Evolutionary conservation across 352 stramenopile genomes (phyloP), one percentile per base, ranked within the genome.

Genomic region (Hyaloperonospora arabidopsidis): DNA sequence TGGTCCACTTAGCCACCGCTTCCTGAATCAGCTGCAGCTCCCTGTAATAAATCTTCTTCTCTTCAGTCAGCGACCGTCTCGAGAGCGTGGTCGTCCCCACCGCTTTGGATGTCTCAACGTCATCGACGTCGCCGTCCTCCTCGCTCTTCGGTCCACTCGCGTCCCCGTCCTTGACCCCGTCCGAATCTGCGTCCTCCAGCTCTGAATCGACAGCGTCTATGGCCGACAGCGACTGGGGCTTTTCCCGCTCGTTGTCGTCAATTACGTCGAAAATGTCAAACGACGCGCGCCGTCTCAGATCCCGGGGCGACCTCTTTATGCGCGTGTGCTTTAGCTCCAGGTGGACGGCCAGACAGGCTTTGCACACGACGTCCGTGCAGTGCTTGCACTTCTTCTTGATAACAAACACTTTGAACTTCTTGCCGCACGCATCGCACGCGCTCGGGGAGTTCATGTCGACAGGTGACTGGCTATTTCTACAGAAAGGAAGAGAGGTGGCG

Each of bases 331-430:
- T 76, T 17, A 72, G 51, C 36, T 65, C 57, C 36, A 84, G 48
- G 53, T 90, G 79, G 36, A 60, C 49, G 7, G 64, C 32, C 23
- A 75, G 61, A 58, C 79, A 90, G n/a, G 45, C 28, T 51, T 77
- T 79, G 54, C 79, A 90, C 45, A 87, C 61, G n/a, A 72, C 49
- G 40, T 67, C 58, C 55, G 70, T 73, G 62, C 79, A 88, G 65
- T 87, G 65, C 56, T 77, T 68, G 57, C 79, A 90, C 50, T 84
- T 85, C 54, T 74, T 81, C 57, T 78, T 79, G 55, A 74, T 73
- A 7, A 65, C 59, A 53, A 90, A 87, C 29, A 90, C 73, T 45
- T 84, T 87, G 50, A 90, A 79, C 65, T 86, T 87, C 63, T 87
- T 86, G 65, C 65, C 62, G 52, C 79, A 89, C 48, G 84, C 67